Conservation (phyloP, 2,329 filamentous ascomycete genomes). For the Xylaria arbuscula region DNA sequence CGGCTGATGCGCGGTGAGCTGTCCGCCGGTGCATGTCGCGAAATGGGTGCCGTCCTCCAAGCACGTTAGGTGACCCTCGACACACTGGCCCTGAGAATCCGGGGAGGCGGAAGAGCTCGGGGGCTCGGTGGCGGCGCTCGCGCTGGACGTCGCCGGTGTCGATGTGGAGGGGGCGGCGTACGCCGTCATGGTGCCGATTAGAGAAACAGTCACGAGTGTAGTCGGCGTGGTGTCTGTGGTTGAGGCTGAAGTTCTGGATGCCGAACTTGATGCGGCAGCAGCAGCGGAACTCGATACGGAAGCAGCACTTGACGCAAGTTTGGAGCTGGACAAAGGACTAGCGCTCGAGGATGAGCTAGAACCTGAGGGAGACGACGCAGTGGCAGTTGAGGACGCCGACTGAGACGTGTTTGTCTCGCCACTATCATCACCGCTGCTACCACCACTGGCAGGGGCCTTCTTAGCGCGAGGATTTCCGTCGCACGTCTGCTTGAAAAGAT, state of each 20-base stretch:
- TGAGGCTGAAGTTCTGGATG: neutral
- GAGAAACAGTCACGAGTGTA: neutral
- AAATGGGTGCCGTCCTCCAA: constrained; percentile 42
- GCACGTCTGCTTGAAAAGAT: constrained; percentile 49
- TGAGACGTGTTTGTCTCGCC: neutral
- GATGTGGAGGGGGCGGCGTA: neutral
- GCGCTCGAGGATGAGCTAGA: neutral
- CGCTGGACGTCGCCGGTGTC: constrained; percentile 1
- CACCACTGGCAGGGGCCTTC: neutral
- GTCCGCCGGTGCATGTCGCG: constrained; percentile 43
- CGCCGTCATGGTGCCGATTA: neutral
- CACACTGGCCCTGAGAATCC: constrained; percentile 27
- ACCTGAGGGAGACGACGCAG: neutral
- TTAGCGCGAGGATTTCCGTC: constrained; percentile 48
- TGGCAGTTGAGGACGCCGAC: neutral
- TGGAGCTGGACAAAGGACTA: too few species aligned
- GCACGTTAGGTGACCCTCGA: constrained; percentile 45
- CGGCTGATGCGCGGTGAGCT: constrained; percentile 38
- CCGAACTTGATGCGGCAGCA: neutral
- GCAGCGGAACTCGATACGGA: neutral
- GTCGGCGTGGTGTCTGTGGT: neutral
- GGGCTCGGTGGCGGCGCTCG: neutral
- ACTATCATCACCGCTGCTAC: neutral
- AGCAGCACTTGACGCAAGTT: neutral
- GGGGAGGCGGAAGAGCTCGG: constrained; percentile 2